A percentile compares a stretch with the other conserved stretches of the same genome.
Conservation (phyloP, 345 rosid species). For the Pelargonium nanum region DNA sequence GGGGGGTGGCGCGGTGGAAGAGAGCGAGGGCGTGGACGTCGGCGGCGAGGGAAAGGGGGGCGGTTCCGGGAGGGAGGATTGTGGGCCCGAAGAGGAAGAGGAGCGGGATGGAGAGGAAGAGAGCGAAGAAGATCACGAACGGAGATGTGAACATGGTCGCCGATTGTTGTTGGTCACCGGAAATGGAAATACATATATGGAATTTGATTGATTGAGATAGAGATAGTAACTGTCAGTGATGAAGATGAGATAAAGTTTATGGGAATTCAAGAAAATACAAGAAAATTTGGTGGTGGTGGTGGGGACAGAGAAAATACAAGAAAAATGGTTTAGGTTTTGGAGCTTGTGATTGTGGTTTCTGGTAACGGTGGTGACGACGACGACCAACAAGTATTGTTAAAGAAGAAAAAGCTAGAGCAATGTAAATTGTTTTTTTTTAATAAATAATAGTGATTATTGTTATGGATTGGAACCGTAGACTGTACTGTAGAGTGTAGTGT, state of each 20-base stretch:
- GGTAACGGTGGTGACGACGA: neutral
- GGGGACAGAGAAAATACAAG: neutral
- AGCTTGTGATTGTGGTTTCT: no score
- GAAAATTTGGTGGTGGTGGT: neutral
- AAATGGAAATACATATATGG: neutral
- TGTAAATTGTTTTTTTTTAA: no score
- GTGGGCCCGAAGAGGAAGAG: slow-evolving; percentile 33
- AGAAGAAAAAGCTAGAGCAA: no score
- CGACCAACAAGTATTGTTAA: no score
- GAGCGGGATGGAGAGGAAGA: slow-evolving; percentile 46
- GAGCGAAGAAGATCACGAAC: slow-evolving; percentile 29
- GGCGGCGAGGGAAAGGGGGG: slow-evolving; percentile 22
- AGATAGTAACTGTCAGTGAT: neutral
- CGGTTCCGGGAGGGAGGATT: slow-evolving; percentile 16
- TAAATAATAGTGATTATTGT: no score
- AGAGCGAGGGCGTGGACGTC: slow-evolving; percentile 51
- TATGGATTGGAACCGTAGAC: no score
- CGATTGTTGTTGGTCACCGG: neutral
- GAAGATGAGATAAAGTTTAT: neutral
- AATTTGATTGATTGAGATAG: neutral
- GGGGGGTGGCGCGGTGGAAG: slow-evolving; percentile 42
- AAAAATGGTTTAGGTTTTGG: neutral
- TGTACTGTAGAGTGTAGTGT: no score
- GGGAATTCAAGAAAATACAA: neutral
- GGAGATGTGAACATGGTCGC: slow-evolving; percentile 46